Conservation (phyloP, 257 asterid genomes). For the Solanum medicagineum region DNA sequence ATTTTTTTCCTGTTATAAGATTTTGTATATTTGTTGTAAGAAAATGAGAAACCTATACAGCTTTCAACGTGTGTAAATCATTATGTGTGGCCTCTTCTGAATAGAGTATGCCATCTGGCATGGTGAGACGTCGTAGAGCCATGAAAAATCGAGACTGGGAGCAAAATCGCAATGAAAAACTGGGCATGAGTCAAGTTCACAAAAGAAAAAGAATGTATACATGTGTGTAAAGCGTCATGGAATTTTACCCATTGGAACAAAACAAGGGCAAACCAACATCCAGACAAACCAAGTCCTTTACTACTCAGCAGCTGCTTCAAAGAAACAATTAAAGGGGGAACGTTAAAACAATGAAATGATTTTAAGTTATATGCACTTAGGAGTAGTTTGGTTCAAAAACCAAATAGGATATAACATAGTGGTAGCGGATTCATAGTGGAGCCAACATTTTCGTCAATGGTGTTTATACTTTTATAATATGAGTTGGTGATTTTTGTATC, state of each 20-base stretch:
- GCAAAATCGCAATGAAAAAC: background rate
- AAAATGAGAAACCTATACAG: slow-evolving; percentile 14
- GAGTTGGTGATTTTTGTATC: no score
- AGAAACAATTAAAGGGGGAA: background rate
- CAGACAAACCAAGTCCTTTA: slow-evolving; percentile 65
- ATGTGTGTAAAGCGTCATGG: background rate
- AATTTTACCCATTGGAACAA: slow-evolving; percentile 80
- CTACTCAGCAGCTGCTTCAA: slow-evolving; percentile 46
- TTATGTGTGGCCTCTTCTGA: slow-evolving; percentile 33
- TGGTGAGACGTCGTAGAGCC: slow-evolving; percentile 65
- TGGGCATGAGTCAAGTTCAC: background rate
- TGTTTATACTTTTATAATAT: no score
- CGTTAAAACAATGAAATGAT: background rate
- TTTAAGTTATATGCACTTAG: background rate
- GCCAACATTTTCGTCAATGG: no score
- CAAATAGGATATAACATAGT: background rate
- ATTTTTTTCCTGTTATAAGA: background rate
- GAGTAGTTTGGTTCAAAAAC: background rate
- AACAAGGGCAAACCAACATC: slow-evolving; percentile 80
- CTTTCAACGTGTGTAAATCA: slow-evolving; percentile 33
- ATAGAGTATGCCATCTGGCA: slow-evolving; percentile 43
- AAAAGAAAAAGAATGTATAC: background rate
- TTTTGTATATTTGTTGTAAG: background rate
- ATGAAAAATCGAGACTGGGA: slow-evolving; percentile 69
- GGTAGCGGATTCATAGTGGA: no score